Evolutionary conservation across 495 filamentous ascomycete genomes (phyloP).

Genomic region (Aspergillus indologenus): DNA sequence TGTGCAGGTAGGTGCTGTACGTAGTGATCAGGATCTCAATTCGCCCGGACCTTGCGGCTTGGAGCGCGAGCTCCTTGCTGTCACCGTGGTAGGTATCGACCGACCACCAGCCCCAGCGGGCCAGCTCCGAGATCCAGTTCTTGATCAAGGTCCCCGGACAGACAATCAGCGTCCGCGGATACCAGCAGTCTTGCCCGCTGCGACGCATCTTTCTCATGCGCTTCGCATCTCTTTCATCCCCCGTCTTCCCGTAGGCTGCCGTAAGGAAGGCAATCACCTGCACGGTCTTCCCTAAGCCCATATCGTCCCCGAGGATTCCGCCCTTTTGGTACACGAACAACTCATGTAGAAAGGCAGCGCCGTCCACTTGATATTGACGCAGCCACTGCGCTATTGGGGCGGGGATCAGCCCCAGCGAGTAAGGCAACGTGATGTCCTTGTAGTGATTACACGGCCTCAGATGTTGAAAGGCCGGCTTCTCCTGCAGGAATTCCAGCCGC

Average conservation of each 20-base stretch:
- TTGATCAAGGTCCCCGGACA: constrained; percentile 85
- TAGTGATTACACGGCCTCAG: constrained; percentile 63
- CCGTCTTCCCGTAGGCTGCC: constrained; percentile 92
- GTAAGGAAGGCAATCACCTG: constrained; percentile 95
- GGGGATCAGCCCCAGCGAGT: constrained; percentile 81
- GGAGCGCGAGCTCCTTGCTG: constrained; percentile 67
- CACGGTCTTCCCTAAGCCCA: constrained; percentile 96
- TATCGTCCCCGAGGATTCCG: constrained; percentile 90
- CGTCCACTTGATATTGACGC: constrained; percentile 85
- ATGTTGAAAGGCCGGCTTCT: constrained; percentile 65
- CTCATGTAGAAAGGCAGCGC: constrained; percentile 82
- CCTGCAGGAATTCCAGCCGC: constrained; percentile 54
- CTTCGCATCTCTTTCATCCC: constrained; percentile 81
- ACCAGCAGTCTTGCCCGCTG: constrained; percentile 59
- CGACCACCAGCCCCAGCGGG: constrained; percentile 95
- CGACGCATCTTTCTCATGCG: constrained; percentile 87
- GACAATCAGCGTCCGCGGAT: constrained; percentile 80
- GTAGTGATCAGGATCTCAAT: constrained; percentile 92
- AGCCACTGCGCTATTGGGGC: constrained; percentile 91
- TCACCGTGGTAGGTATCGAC: constrained; percentile 78
- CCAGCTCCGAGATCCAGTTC: constrained; percentile 86
- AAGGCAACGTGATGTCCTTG: constrained; percentile 68
- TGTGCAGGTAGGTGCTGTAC: constrained; percentile 79
- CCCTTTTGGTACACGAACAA: constrained; percentile 91
- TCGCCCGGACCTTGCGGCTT: constrained; percentile 70